Base-by-base conservation (phyloP, 768 basidiomycete genomes). In the Termitomyces bulborhizus region DNA sequence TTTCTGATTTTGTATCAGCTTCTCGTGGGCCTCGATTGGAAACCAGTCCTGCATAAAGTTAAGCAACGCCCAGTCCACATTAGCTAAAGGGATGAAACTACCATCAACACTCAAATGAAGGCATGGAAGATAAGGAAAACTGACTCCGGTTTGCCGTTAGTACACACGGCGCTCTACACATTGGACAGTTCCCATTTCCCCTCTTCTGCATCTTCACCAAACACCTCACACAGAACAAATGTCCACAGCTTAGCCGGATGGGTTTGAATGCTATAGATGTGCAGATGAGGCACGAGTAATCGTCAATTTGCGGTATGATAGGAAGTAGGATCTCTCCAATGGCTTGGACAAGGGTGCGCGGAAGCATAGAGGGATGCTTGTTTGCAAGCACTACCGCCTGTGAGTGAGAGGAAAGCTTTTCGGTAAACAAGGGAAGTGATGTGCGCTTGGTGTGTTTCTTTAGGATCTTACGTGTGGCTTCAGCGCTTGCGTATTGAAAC, bases 41-140 rank as follows among this genome's bases (percentile, higher is more conserved):
- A 98, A 98, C 92, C 93, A 97, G 62, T 89, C 85, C 55, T 86
- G 78, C 86, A 97, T 91, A 62, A 93, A 93, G 60, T 91, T 88
- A 45, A 88, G 73, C 45, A 92, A 66, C 1, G 83, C 88, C 78
- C 82, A 83, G 63, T 93, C 90, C 15, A 93, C 80, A 63, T 92
- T 93, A 3, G 78, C 89, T 91, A 56, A 16, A 44, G 12, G 8
- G 11, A 53, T 6, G 40, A 34, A 12, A 61, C 24, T 41, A 57
- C 34, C 26, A 1, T 32, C 27, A 49, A 39, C 54, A 43, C 16
- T 27, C 8, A 54, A 43, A 24, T 50, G 44, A 9, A 44, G 8
- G 13, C 32, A 32, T 26, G 8, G 32, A 24, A 34, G 56, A 18
- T 34, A 18, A 39, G 49, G 47, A 53, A 43, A 27, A 73, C 89